Conservation (phyloP, 2,329 filamentous ascomycete genomes). For the Talaromyces rugulosus region DNA sequence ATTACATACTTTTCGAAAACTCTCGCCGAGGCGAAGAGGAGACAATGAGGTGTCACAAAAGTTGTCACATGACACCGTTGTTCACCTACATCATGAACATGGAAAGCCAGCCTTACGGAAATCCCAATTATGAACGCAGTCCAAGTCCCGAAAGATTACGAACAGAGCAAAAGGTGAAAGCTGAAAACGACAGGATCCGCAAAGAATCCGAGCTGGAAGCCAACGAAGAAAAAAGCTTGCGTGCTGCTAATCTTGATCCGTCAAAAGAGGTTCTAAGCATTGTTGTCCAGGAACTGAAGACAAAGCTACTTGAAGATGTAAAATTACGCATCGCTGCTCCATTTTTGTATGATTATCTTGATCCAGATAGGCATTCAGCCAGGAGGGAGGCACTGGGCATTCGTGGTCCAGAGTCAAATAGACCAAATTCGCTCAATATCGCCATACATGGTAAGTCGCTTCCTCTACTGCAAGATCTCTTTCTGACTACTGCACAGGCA, state of each 20-base stretch:
- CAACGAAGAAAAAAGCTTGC: constrained; percentile 83
- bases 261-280: constrained; percentile 76
- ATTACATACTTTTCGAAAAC: constrained; percentile 87
- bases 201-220: constrained; percentile 76
- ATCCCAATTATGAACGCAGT: constrained; percentile 56
- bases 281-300: constrained; percentile 73
- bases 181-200: constrained; percentile 62
- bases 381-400: constrained; percentile 78
- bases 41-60: constrained; percentile 72
- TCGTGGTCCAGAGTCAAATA: constrained; percentile 60
- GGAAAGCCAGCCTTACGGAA: constrained; percentile 70
- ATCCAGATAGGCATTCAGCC: constrained; percentile 73
- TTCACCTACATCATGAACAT: constrained; percentile 94
- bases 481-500: constrained; percentile 38
- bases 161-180: constrained; percentile 53
- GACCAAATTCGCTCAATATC: constrained; percentile 53
- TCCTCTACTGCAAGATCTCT: constrained; percentile 59
- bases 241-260: constrained; percentile 87
- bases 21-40: constrained; percentile 72
- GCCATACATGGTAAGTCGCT: constrained; percentile 59
- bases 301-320: constrained; percentile 84
- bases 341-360: constrained; percentile 72
- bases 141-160: constrained; percentile 41
- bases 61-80: constrained; percentile 74
- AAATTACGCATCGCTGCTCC: constrained; percentile 82